Evolutionary conservation across 1,139 yeast species (phyloP).

Genomic region (Lodderomyces parapsilosis): DNA sequence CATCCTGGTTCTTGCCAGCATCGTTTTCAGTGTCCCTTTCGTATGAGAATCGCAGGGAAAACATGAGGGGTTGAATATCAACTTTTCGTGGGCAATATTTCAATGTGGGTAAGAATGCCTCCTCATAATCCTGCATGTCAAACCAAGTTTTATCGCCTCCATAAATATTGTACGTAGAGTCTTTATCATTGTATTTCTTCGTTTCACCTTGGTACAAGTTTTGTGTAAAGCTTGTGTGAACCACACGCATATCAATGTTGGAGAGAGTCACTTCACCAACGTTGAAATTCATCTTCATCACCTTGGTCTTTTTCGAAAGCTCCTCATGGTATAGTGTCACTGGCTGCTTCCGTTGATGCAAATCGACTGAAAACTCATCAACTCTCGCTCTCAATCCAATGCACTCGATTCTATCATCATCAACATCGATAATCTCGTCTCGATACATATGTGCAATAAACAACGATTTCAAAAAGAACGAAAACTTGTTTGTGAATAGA

Average conservation of each 20-base stretch:
- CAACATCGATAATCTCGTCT: constrained; percentile 22
- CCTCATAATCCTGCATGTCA: constrained; percentile 43
- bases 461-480: constrained; percentile 37
- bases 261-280: constrained; percentile 42
- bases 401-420: constrained; percentile 31
- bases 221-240: constrained; percentile 31
- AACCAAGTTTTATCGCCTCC: constrained; percentile 42
- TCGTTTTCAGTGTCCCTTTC: constrained; percentile 32
- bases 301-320: constrained; percentile 26
- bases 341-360: constrained; percentile 48
- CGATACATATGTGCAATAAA: constrained; percentile 43
- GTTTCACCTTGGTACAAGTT: constrained; percentile 22
- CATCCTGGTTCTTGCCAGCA: constrained; percentile 15
- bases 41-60: constrained; percentile 38
- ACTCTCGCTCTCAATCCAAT: constrained; percentile 43
- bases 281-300: constrained; percentile 45
- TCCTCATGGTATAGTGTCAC: constrained; percentile 32
- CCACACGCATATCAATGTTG: constrained; percentile 41
- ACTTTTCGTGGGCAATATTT: constrained; percentile 22
- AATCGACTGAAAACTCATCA: constrained; percentile 39
- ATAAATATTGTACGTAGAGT: constrained; percentile 24
- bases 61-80: constrained; percentile 34
- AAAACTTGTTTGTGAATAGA: constrained; percentile 40
- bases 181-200: constrained; percentile 7
- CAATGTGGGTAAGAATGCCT: constrained; percentile 33